Percentiles rank a stretch among this genome's conserved stretches.
These are phyloP conservation scores for Aphanomyces astaci DNA, from an alignment of 352 stramenopile species.

Conservation along the genomic window DNA sequence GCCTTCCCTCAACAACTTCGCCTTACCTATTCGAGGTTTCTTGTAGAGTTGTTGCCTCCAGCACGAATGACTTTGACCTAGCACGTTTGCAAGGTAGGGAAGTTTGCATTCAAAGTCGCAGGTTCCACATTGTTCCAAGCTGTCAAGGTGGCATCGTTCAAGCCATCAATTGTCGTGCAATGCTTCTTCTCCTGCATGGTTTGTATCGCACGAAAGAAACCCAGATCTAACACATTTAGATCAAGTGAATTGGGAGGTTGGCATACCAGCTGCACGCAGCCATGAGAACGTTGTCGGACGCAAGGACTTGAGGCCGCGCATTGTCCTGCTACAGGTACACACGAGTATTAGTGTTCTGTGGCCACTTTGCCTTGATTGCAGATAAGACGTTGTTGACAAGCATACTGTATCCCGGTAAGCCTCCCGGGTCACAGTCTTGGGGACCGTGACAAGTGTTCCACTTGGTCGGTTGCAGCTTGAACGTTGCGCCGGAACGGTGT, in stretches of 20 bases:
- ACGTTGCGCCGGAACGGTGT: not conserved
- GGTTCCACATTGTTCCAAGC: too few relatives aligned
- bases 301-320: not conserved
- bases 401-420: not conserved
- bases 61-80: too few relatives aligned
- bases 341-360: not conserved
- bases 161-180: not conserved
- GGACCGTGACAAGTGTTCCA: not conserved
- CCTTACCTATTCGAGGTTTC: too few relatives aligned
- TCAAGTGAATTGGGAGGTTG: slow-evolving; percentile 26
- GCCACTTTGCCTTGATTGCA: not conserved
- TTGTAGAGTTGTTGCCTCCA: too few relatives aligned
- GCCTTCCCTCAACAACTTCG: too few relatives aligned
- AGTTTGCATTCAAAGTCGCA: too few relatives aligned
- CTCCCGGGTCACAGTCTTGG: not conserved
- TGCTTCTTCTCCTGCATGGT: slow-evolving; percentile 21
- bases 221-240: slow-evolving; percentile 27
- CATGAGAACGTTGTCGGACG: too few relatives aligned
- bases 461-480: not conserved
- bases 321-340: not conserved
- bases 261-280: too few relatives aligned
- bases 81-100: too few relatives aligned
- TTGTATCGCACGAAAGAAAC: slow-evolving; percentile 26
- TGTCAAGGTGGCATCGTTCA: too few relatives aligned
- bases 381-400: not conserved